Evolutionary conservation across 805 yeast species (phyloP), one percentile per base, ranked within the genome.

Genomic region (Hanseniaspora meyeri): DNA sequence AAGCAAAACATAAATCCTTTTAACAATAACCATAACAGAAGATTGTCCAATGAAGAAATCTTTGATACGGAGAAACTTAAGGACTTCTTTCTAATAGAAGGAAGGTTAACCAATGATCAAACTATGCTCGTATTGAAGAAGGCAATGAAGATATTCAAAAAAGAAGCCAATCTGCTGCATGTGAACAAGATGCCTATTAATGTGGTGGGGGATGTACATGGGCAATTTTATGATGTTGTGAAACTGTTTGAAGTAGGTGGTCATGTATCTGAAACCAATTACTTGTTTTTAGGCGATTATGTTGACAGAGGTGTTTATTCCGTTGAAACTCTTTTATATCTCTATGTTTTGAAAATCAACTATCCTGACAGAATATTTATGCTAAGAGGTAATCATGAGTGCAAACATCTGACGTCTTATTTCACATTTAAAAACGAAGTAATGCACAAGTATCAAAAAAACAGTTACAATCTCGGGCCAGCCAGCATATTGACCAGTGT

Each of bases 181-280:
- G 85, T 93, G 1, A 46, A 52, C 5, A 90, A 89, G 2, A 95
- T 96, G 0, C 98, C 97, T 0, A 87, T 91, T 2, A 90, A 96
- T 0, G 89, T 91, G 2, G 89, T 97, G 72, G 98, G 98, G 57
- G 97, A 91, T 70, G 78, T 90, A n/a, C 97, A 91, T 69, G 98
- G 98, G 17, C 97, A 91, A 68, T 88, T 79, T 68, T 90, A 78
- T 68, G 98, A 91, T 68, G 74, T 91, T 62, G 75, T 90, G 79
- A 89, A 90, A 69, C 72, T 91, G 46, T 87, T 91, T 65, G 97
- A 91, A 66, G 91, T 89, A 17, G 95, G 96, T 42, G 97, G 97
- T 1, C 82, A 84, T 65, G 96, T 97, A 12, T 74, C 71, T 16
- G 70, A 66, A n/a, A 83, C 95, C 1, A 76, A 85, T 19, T 91